phyloP scores from a whole-genome alignment of 345 rosid genomes.

The Iberis pinnata region DNA sequence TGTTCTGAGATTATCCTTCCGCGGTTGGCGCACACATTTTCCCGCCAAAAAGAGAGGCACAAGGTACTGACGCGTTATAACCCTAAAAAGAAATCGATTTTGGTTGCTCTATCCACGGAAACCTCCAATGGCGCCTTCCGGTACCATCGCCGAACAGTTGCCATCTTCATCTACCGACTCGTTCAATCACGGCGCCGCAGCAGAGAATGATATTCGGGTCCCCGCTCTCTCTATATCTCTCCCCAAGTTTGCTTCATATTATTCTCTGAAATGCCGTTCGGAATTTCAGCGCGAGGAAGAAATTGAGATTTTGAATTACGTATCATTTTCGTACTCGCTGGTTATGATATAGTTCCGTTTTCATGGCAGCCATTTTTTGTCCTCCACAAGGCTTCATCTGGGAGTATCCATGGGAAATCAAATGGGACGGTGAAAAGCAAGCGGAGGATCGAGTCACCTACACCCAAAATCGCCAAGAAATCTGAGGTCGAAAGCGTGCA shows the following conservation, averaged over 20 bases:
- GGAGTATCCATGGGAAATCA: constrained; percentile 35
- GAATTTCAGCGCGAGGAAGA: not conserved
- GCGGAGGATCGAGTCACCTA: constrained; percentile 48
- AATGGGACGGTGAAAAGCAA: constrained; percentile 35
- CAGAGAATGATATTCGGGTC: constrained; percentile 53
- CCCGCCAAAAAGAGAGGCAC: constrained; percentile 44
- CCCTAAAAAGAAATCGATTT: constrained; percentile 17
- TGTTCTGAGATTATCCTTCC: not conserved
- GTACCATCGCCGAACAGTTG: constrained; percentile 31
- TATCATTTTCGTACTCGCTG: not conserved
- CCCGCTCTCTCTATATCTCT: constrained; percentile 5
- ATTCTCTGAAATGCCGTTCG: not conserved
- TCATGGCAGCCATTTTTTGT: constrained; percentile 54
- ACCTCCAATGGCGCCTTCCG: constrained; percentile 36
- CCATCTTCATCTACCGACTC: constrained; percentile 25
- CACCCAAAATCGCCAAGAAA: constrained; percentile 29
- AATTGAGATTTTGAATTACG: not conserved
- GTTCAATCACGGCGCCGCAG: constrained; percentile 17
- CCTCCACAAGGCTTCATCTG: constrained; percentile 45
- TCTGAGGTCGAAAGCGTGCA: constrained; percentile 25
- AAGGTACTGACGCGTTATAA: constrained; percentile 13
- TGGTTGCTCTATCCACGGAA: constrained; percentile 8
- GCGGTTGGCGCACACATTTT: constrained; percentile 19
- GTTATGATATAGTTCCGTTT: constrained; percentile 7
- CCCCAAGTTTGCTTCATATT: not conserved